These are phyloP conservation scores for Stevia rebaudiana DNA, from an alignment of 140 eudicot genomes.

Conservation along the genomic window DNA sequence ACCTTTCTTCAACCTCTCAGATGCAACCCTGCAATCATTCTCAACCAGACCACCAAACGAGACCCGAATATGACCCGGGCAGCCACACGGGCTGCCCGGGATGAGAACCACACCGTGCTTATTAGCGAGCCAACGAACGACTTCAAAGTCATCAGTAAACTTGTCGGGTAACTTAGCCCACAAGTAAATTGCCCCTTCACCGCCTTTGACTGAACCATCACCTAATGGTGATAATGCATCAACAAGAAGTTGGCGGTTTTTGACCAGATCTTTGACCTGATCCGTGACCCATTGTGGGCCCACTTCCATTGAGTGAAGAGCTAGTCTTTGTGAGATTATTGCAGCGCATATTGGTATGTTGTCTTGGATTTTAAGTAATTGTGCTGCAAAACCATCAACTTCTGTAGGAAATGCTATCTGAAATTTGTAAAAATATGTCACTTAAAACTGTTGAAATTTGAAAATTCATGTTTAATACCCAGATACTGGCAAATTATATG, in stretches of 20 bases:
- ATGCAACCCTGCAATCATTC: conserved; percentile 55
- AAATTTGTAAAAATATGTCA: conserved; percentile 1
- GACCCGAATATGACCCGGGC: conserved; percentile 77
- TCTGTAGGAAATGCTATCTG: conserved; percentile 95
- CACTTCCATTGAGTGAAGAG: conserved; percentile 70
- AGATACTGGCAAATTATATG: not conserved
- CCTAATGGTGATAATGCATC: conserved; percentile 86
- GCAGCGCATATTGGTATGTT: conserved; percentile 97
- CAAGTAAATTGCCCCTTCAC: conserved; percentile 93
- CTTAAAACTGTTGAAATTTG: not conserved
- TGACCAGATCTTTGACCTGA: conserved; percentile 70
- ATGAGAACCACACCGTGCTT: conserved; percentile 62
- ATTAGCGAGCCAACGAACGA: conserved; percentile 81
- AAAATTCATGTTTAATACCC: not conserved
- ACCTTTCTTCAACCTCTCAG: conserved; percentile 79
- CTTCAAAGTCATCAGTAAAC: conserved; percentile 58
- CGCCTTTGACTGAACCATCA: conserved; percentile 74
- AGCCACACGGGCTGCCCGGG: conserved; percentile 74
- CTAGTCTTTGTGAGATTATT: conserved; percentile 76
- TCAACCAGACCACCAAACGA: conserved; percentile 83
- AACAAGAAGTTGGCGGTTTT: conserved; percentile 51
- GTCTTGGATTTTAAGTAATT: conserved; percentile 91
- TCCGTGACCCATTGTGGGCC: conserved; percentile 84
- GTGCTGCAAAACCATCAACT: conserved; percentile 66
- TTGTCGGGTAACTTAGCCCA: conserved; percentile 90